Evolutionary conservation across 2,329 filamentous ascomycete species (phyloP).

Genomic region (Alternaria sp.): DNA sequence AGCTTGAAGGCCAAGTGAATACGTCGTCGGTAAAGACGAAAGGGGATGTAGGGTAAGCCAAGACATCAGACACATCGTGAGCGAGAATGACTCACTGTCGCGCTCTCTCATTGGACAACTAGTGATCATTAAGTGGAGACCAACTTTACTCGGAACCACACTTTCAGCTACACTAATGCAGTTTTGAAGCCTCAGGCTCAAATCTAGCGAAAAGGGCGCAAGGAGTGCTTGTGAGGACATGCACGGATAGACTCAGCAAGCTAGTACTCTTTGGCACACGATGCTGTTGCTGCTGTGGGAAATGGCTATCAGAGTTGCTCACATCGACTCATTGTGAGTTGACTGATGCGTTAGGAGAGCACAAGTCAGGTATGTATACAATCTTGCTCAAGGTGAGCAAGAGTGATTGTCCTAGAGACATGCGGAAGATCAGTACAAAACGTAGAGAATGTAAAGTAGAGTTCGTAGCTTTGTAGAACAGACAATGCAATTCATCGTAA

Average conservation of each 20-base stretch:
- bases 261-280: background rate
- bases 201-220: slow-evolving; percentile 2
- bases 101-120: slow-evolving; percentile 11
- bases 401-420: background rate
- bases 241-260: background rate
- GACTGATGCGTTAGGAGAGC: background rate
- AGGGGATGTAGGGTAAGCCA: background rate
- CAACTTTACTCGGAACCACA: slow-evolving; percentile 1
- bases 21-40: background rate
- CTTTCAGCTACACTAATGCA: background rate
- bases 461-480: slow-evolving; percentile 11
- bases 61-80: slow-evolving; percentile 17
- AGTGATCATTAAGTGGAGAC: background rate
- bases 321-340: slow-evolving; percentile 16
- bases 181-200: slow-evolving; percentile 1
- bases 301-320: background rate
- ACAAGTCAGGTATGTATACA: background rate
- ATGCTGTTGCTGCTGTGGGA: background rate
- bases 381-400: slow-evolving; percentile 10
- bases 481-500: slow-evolving; percentile 12
- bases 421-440: background rate
- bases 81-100: slow-evolving; percentile 29
- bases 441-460: background rate
- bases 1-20: background rate
- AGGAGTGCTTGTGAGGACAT: background rate